Evolutionary conservation across 2,329 filamentous ascomycete genomes (phyloP), one percentile per base, ranked within the genome.

Genomic region (Aciculosporium take): DNA sequence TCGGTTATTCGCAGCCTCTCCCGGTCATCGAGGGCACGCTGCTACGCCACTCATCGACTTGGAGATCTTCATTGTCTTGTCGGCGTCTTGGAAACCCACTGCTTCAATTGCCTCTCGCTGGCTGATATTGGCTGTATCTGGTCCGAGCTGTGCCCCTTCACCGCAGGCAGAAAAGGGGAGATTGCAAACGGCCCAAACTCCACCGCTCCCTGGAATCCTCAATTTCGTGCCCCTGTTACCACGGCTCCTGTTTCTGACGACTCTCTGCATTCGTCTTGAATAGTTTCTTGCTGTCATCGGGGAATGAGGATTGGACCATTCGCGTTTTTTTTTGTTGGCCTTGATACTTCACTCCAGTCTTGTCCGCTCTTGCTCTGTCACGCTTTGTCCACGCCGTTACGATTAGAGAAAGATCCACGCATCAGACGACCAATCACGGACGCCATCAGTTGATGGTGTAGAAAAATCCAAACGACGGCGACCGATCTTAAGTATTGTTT

Each of bases 1-100:
- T 39, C 40, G 31, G 17, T 36, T 44, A 42, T 45, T 50, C 15
- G 13, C 28, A 46, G 48, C 43, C 40, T 39, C 46, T 37, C 39
- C 43, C 31, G 43, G 36, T 23, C 39, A 36, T 37, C 32, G 38
- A 43, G 45, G 36, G 37, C 39, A 43, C 46, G 44, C 41, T 43
- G 34, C 36, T 41, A 44, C 46, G 45, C 48, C 44, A 46, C 47
- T 37, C 13, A 28, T 20, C 37, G 13, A 17, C 20, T 37, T 45
- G 32, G 36, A 37, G 34, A 32, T 20, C 32, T n/a, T 42, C 31
- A 7, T 37, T 29, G 15, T 17, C 28, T 24, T 20, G 24, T 27
- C 32, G 32, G 23, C 39, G 5, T 12, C 23, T n/a, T 35, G 32
- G 34, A 13, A 27, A 24, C 13, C 30, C 23, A 23, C 21, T 17